A percentile compares a stretch with the other conserved stretches of the same genome.
Conservation (phyloP, 768 basidiomycete species). For the Rhodotorula toruloides region DNA sequence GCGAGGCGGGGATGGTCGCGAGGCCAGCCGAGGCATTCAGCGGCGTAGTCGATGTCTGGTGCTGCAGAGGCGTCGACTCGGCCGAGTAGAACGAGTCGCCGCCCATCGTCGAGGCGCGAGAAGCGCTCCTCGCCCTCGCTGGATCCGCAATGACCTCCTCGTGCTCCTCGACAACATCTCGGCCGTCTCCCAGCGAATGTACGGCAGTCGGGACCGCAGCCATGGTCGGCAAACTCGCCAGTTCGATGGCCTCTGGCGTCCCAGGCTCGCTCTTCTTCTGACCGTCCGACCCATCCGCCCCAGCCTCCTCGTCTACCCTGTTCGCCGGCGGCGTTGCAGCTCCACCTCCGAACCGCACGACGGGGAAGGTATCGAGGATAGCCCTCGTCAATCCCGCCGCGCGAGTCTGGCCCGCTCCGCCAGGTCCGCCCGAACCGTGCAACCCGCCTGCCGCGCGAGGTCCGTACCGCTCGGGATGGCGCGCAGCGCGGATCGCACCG, state of each 20-base stretch:
- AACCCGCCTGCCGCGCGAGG: constrained; percentile 53
- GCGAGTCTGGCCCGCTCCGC: constrained; percentile 56
- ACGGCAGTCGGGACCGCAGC: too few relatives aligned
- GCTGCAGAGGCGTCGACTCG: not conserved
- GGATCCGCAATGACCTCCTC: not conserved
- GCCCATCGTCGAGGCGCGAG: not conserved
- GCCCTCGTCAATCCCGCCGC: constrained; percentile 83
- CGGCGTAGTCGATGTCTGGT: not conserved
- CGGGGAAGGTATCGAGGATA: constrained; percentile 90
- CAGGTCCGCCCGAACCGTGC: constrained; percentile 47
- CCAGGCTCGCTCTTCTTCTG: too few relatives aligned
- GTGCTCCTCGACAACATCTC: not conserved
- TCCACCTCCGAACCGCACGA: constrained; percentile 69
- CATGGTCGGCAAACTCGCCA: not conserved
- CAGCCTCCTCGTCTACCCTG: not conserved
- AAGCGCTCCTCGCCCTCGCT: not conserved
- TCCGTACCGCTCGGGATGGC: constrained; percentile 88
- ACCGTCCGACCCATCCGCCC: not conserved
- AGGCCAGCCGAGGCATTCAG: not conserved
- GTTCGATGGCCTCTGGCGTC: too few relatives aligned
- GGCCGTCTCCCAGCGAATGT: not conserved
- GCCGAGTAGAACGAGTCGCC: constrained; percentile 16
- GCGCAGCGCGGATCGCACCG: constrained; percentile 73
- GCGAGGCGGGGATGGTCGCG: not conserved
- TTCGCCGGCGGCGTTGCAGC: too few relatives aligned